These are phyloP conservation scores for Physcomitrium patens DNA, from an alignment of 225 moss, liverwort and hornwort genomes.

Conservation along the genomic window DNA sequence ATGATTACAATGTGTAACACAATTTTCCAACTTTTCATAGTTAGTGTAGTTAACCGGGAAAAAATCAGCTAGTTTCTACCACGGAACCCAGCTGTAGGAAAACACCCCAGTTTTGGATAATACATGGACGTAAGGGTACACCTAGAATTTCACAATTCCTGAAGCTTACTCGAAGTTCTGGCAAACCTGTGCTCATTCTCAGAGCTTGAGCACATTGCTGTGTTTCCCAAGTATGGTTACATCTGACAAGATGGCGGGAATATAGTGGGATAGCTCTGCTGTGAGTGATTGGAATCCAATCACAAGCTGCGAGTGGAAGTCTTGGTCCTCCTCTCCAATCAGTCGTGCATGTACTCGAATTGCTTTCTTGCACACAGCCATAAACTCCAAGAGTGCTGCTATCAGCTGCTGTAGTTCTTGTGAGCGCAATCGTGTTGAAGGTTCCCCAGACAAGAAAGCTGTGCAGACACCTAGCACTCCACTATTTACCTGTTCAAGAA, in stretches of 20 bases:
- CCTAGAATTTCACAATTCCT: conserved; percentile 4
- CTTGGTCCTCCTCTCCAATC: conserved; percentile 97
- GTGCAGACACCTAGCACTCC: conserved; percentile 96
- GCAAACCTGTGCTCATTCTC: background rate
- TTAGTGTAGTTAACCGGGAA: conserved; percentile 16
- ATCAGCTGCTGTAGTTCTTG: conserved; percentile 98
- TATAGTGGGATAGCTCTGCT: conserved; percentile 93
- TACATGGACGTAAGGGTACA: conserved; percentile 9
- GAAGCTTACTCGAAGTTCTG: conserved; percentile 26
- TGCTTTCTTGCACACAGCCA: conserved; percentile 98
- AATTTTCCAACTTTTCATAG: conserved; percentile 20
- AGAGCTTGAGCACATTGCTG: conserved; percentile 3
- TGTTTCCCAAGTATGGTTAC: conserved; percentile 29
- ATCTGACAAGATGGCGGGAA: conserved; percentile 94
- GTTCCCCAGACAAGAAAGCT: conserved; percentile 94
- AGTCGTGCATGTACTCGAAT: conserved; percentile 87
- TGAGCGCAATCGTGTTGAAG: conserved; percentile 77
- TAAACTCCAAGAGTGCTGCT: conserved; percentile 90
- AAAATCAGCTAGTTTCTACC: background rate
- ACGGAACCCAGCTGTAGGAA: conserved; percentile 12
- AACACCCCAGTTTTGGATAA: conserved; percentile 14
- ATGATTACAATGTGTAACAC: conserved; percentile 37
- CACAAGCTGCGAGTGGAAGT: conserved; percentile 96
- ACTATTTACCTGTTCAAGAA: conserved; percentile 81
- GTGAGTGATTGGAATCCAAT: conserved; percentile 96